phyloP scores from a whole-genome alignment of 495 filamentous ascomycete genomes.

The Aspergillus kassunensis region DNA sequence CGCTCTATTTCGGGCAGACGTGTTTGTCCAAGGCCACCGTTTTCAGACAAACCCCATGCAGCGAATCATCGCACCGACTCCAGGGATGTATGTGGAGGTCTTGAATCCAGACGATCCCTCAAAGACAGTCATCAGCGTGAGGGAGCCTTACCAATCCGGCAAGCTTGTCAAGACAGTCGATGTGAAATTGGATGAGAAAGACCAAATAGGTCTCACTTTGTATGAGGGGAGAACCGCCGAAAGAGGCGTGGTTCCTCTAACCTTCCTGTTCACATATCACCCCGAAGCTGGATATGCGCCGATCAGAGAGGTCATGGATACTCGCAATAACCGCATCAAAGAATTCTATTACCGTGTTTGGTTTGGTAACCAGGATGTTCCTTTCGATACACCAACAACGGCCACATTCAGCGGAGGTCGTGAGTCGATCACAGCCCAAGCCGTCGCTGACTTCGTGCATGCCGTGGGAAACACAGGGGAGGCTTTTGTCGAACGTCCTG shows the following conservation, averaged over 20 bases:
- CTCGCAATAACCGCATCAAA: slow-evolving; percentile 92
- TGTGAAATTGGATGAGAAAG: slow-evolving; percentile 66
- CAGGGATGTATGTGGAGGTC: slow-evolving; percentile 87
- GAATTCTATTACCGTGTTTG: slow-evolving; percentile 93
- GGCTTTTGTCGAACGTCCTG: slow-evolving; percentile 95
- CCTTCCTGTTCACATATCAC: slow-evolving; percentile 83
- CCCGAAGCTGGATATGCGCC: slow-evolving; percentile 93
- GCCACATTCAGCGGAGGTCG: slow-evolving; percentile 85
- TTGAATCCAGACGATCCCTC: slow-evolving; percentile 68
- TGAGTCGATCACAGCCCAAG: slow-evolving; percentile 79
- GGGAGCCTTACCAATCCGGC: slow-evolving; percentile 59
- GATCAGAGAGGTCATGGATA: slow-evolving; percentile 91
- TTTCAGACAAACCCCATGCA: slow-evolving; percentile 96
- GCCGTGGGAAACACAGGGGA: slow-evolving; percentile 97
- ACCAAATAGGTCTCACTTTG: slow-evolving; percentile 78
- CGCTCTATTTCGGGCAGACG: slow-evolving; percentile 94
- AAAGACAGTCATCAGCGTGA: slow-evolving; percentile 77
- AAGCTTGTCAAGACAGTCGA: slow-evolving; percentile 81
- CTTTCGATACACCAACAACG: slow-evolving; percentile 79
- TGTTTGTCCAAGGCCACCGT: slow-evolving; percentile 91
- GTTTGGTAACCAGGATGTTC: slow-evolving; percentile 84
- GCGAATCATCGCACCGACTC: slow-evolving; percentile 78
- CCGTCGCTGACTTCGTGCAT: slow-evolving; percentile 96
- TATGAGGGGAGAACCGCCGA: slow-evolving; percentile 86
- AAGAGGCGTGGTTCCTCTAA: slow-evolving; percentile 70